A percentile compares a stretch with the other conserved stretches of the same genome.
These are phyloP conservation scores for Biscutella laevigata DNA, from an alignment of 441 rosid genomes.

Conservation along the genomic window DNA sequence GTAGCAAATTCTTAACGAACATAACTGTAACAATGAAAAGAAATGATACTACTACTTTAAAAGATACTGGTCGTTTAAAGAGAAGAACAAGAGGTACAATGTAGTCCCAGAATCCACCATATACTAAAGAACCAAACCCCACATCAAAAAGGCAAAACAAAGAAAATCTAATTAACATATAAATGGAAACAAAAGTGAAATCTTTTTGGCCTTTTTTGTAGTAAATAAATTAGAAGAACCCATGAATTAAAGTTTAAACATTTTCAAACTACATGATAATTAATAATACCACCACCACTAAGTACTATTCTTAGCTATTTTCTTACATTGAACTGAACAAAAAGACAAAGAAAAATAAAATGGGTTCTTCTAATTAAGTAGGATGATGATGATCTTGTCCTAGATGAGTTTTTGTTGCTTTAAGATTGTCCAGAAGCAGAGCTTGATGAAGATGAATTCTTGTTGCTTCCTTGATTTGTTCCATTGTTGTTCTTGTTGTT, in stretches of 20 bases:
- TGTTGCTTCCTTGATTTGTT: constrained; percentile 24
- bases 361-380: constrained; percentile 22
- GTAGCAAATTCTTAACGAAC: no score
- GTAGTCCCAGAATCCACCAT: constrained; percentile 40
- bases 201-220: no score
- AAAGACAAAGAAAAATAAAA: not conserved
- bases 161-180: constrained; percentile 36
- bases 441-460: constrained; percentile 17
- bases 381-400: not conserved
- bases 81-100: constrained; percentile 39
- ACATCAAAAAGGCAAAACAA: constrained; percentile 19
- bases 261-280: no score
- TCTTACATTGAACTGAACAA: constrained; percentile 11
- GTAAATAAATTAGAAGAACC: no score
- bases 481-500: constrained; percentile 33
- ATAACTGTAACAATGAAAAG: no score
- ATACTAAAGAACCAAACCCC: constrained; percentile 33
- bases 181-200: constrained; percentile 40
- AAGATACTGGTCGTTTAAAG: constrained; percentile 33
- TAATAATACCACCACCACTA: no score
- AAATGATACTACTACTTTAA: no score
- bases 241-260: no score
- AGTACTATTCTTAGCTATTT: constrained; percentile 9
- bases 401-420: no score
- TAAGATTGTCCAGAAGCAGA: constrained; percentile 21